Evolutionary conservation across 2,329 filamentous ascomycete species (phyloP).

Genomic region (Penicillium corylophilum): DNA sequence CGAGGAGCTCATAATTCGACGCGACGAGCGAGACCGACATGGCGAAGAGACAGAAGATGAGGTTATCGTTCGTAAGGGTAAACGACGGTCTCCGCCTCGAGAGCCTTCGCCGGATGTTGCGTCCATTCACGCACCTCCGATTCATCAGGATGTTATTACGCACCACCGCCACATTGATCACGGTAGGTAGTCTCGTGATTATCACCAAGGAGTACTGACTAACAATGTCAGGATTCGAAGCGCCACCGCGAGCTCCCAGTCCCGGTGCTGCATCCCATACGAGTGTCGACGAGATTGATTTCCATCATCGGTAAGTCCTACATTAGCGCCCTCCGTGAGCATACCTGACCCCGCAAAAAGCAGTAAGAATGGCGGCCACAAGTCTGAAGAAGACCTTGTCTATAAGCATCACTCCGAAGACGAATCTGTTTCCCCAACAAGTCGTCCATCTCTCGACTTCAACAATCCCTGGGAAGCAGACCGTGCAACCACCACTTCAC

Average conservation of each 20-base stretch:
- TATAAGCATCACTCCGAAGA: slow-evolving; percentile 38
- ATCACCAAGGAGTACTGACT: not conserved
- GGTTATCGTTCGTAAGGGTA: slow-evolving; percentile 7
- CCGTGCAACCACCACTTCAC: not conserved
- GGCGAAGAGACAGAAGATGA: slow-evolving; percentile 8
- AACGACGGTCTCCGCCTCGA: slow-evolving; percentile 36
- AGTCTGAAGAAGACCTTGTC: slow-evolving; percentile 26
- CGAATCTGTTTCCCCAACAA: slow-evolving; percentile 43
- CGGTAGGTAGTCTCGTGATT: slow-evolving; percentile 53
- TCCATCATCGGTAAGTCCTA: slow-evolving; percentile 50
- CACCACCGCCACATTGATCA: slow-evolving; percentile 86
- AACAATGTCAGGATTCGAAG: slow-evolving; percentile 26
- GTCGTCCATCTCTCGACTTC: slow-evolving; percentile 24
- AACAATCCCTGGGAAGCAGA: slow-evolving; percentile 16
- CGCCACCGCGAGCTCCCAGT: slow-evolving; percentile 29
- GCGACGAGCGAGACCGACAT: slow-evolving; percentile 22
- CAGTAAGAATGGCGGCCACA: slow-evolving; percentile 26
- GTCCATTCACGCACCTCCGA: slow-evolving; percentile 72
- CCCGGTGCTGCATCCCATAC: slow-evolving; percentile 28
- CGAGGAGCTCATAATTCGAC: slow-evolving; percentile 44
- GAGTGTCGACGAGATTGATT: slow-evolving; percentile 56
- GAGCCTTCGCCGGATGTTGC: slow-evolving; percentile 55
- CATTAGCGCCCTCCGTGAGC: not conserved
- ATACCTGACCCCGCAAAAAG: not conserved
- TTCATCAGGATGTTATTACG: slow-evolving; percentile 85